Evolutionary conservation across 108 stramenopile species (phyloP).

Genomic region (Conticribra guillardii): DNA sequence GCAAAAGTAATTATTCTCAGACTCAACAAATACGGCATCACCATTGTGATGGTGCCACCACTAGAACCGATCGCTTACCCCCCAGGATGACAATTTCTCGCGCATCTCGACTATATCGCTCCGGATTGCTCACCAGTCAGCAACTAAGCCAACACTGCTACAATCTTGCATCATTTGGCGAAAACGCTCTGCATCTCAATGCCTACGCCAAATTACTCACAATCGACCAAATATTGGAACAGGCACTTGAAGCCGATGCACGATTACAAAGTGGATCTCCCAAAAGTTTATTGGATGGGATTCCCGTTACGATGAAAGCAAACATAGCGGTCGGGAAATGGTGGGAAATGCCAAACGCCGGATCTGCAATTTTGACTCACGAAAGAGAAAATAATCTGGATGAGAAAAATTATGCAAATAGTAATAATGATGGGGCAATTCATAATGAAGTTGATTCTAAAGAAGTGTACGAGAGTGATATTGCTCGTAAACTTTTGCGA

Average conservation of each 20-base stretch:
- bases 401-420: background rate
- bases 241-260: conserved; percentile 59
- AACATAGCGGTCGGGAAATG: conserved; percentile 84
- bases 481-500: conserved; percentile 60
- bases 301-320: conserved; percentile 94
- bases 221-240: conserved; percentile 45
- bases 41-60: background rate
- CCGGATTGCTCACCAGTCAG: conserved; percentile 16
- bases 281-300: conserved; percentile 74
- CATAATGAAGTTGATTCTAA: too few species aligned
- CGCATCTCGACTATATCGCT: conserved; percentile 21
- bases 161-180: conserved; percentile 47
- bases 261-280: conserved; percentile 44
- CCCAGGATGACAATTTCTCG: conserved; percentile 38
- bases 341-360: conserved; percentile 74
- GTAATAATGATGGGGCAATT: too few species aligned
- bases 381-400: conserved; percentile 13
- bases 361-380: conserved; percentile 70
- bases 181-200: conserved; percentile 44
- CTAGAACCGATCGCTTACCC: conserved; percentile 3
- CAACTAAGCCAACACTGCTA: conserved; percentile 36
- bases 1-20: too few species aligned
- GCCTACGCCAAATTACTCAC: conserved; percentile 59
- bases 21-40: background rate
- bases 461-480: conserved; percentile 83